phyloP scores from a whole-genome alignment of 495 filamentous ascomycete species.

The Xylaria nigripes region DNA sequence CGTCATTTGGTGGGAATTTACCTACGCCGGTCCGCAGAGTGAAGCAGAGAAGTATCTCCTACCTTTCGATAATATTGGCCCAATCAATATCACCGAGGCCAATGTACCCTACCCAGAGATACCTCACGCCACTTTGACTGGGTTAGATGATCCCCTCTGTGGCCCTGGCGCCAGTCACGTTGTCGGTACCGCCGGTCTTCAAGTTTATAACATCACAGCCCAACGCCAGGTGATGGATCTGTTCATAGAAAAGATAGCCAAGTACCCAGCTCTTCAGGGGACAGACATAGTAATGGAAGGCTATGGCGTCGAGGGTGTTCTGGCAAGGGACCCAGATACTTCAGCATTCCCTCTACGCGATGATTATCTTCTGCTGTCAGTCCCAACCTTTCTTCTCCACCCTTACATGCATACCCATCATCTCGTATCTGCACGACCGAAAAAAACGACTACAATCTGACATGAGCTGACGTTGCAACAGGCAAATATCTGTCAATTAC shows the following conservation, averaged over 20 bases:
- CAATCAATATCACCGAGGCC: conserved; percentile 1
- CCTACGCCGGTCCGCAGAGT: conserved; percentile 11
- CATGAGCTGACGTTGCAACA: too few relatives aligned
- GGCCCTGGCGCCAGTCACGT: neutral
- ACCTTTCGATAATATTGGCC: conserved; percentile 14
- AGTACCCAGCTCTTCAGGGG: conserved; percentile 10
- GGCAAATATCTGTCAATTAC: too few relatives aligned
- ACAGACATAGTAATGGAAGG: conserved; percentile 30
- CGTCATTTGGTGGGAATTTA: conserved; percentile 16
- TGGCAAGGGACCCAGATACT: conserved; percentile 15
- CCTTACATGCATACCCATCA: too few relatives aligned
- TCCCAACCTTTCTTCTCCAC: too few relatives aligned
- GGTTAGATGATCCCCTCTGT: neutral
- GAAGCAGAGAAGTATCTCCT: conserved; percentile 11
- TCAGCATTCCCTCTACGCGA: conserved; percentile 32
- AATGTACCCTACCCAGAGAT: conserved; percentile 15
- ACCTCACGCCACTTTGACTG: neutral
- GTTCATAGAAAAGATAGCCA: neutral
- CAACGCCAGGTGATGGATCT: conserved; percentile 17
- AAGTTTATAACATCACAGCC: conserved; percentile 16
- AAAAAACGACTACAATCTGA: too few relatives aligned
- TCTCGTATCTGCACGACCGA: too few relatives aligned
- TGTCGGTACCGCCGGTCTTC: neutral
- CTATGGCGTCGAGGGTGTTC: conserved; percentile 27
- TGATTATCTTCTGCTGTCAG: neutral